Evolutionary conservation across 2,329 filamentous ascomycete genomes (phyloP).

Genomic region (Zarea fungicola): DNA sequence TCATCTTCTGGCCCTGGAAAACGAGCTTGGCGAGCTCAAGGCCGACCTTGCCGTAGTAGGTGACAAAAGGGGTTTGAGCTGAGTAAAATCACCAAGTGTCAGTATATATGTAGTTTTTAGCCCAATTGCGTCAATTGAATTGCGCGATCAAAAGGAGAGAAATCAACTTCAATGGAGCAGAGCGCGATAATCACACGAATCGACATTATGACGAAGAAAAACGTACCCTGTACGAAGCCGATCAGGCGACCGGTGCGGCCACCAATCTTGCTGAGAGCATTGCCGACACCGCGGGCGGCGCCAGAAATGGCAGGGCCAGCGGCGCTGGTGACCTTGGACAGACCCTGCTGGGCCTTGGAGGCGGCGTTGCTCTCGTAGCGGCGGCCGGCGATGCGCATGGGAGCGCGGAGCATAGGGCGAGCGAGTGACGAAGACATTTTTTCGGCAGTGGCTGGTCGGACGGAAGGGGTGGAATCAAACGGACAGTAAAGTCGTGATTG

Average conservation of each 20-base stretch:
- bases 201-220: no score
- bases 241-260: conserved; percentile 77
- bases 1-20: conserved; percentile 84
- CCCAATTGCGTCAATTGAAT: no score
- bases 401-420: conserved; percentile 42
- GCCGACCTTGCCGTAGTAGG: conserved; percentile 90
- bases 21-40: conserved; percentile 85
- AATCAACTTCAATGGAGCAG: no score
- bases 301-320: conserved; percentile 72
- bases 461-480: conserved; percentile 13
- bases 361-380: conserved; percentile 54
- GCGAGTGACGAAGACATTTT: conserved; percentile 31
- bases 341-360: conserved; percentile 65
- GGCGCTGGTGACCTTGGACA: conserved; percentile 74
- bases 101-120: no score
- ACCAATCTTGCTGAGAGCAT: conserved; percentile 69
- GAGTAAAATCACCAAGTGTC: conserved; percentile 17
- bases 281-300: conserved; percentile 62
- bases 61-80: conserved; percentile 79
- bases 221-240: conserved; percentile 80
- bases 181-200: no score
- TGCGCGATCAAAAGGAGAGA: no score
- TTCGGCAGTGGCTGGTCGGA: conserved; percentile 7
- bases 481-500: conserved; percentile 10
- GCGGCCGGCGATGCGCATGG: conserved; percentile 43